These are phyloP conservation scores for Astrothelium subdiscretum DNA, from an alignment of 495 filamentous ascomycete species.

Conservation along the genomic window DNA sequence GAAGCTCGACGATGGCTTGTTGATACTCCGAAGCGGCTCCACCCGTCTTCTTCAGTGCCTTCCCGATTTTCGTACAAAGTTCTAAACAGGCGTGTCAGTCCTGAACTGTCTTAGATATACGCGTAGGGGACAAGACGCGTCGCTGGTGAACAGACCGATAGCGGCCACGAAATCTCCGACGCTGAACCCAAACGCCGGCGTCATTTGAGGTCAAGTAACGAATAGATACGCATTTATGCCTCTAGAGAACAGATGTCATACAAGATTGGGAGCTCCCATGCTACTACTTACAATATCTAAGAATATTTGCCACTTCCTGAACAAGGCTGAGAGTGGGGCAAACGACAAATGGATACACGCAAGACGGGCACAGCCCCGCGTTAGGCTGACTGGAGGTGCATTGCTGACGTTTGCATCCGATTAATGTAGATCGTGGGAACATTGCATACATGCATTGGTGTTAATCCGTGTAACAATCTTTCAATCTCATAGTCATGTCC, in stretches of 20 bases:
- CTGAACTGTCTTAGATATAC: neutral
- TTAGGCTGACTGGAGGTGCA: neutral
- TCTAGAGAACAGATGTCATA: no score
- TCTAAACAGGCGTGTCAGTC: conserved; percentile 3
- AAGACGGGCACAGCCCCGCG: neutral
- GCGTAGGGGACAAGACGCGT: neutral
- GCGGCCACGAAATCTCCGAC: conserved; percentile 33
- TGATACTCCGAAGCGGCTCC: conserved; percentile 23
- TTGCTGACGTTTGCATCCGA: no score
- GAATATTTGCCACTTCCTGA: neutral
- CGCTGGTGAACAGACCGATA: conserved; percentile 12
- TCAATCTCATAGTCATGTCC: no score
- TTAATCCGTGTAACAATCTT: neutral
- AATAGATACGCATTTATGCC: no score
- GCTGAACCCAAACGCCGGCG: conserved; percentile 37
- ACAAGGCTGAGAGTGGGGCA: neutral
- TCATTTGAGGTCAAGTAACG: neutral
- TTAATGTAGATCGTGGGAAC: no score
- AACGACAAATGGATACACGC: neutral
- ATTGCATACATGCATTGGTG: neutral
- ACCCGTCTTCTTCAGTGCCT: conserved; percentile 21
- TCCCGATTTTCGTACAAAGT: conserved; percentile 18
- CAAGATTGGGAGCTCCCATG: no score
- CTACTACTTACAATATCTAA: no score
- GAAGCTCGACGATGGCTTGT: conserved; percentile 20